Conservation (phyloP, 495 filamentous ascomycete species). For the Gamarada debralockiae region DNA sequence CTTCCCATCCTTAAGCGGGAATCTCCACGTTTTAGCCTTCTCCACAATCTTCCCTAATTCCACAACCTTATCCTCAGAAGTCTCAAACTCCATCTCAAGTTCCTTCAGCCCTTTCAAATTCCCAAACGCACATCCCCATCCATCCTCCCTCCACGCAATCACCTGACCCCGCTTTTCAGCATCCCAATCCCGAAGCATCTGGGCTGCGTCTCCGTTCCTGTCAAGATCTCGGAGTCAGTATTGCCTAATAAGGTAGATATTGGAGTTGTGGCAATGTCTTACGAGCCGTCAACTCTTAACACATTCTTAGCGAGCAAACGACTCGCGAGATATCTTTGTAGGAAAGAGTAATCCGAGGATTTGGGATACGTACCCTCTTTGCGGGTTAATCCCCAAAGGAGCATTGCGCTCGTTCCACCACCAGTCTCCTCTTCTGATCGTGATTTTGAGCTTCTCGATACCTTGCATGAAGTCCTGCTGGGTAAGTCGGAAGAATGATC, state of each 20-base stretch:
- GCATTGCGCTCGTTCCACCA: conserved; percentile 21
- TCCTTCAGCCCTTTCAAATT: conserved; percentile 7
- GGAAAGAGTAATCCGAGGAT: too few species aligned
- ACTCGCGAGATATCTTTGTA: too few species aligned
- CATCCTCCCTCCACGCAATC: background rate
- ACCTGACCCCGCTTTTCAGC: background rate
- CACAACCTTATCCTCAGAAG: conserved; percentile 11
- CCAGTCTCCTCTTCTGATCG: conserved; percentile 24
- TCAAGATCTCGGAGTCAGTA: too few species aligned
- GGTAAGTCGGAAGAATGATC: conserved; percentile 9
- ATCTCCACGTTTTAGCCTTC: conserved; percentile 18
- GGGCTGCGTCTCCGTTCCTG: background rate
- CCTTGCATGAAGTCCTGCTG: conserved; percentile 14
- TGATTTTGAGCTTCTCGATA: conserved; percentile 23
- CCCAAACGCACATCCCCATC: conserved; percentile 17
- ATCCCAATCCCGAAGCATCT: conserved; percentile 11
- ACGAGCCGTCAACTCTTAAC: too few species aligned
- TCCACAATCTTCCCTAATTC: conserved; percentile 14
- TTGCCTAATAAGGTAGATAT: too few species aligned
- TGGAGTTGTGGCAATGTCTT: too few species aligned
- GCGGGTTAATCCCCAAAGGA: conserved; percentile 19
- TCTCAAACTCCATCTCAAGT: conserved; percentile 19
- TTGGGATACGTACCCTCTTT: too few species aligned
- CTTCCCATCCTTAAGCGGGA: conserved; percentile 7
- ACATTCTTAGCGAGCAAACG: too few species aligned